Evolutionary conservation across 108 stramenopile species (phyloP).

Genomic region (Pseudonitzschia pungens): DNA sequence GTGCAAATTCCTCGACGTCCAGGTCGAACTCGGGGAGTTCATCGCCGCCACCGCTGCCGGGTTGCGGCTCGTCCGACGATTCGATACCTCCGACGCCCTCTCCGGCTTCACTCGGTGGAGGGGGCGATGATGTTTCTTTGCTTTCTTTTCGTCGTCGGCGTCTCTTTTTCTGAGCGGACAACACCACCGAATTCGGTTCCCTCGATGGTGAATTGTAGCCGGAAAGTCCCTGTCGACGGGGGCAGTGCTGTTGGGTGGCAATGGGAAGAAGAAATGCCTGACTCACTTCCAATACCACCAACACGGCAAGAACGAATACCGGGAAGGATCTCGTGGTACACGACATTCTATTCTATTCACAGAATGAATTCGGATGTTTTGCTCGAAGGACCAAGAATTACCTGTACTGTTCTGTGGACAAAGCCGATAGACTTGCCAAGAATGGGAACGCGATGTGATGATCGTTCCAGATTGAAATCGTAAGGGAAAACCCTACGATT

Average conservation of each 20-base stretch:
- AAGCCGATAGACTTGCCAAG: too few relatives aligned
- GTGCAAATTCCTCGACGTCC: slow-evolving; percentile 47
- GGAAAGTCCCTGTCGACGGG: neutral
- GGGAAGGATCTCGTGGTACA: slow-evolving; percentile 6
- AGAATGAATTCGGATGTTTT: too few relatives aligned
- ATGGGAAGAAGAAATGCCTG: slow-evolving; percentile 1
- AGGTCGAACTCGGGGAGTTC: slow-evolving; percentile 82
- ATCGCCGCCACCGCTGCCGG: neutral
- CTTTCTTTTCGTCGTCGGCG: slow-evolving; percentile 37
- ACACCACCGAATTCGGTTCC: neutral
- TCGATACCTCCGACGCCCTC: neutral
- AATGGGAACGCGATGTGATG: too few relatives aligned
- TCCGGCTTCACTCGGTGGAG: neutral
- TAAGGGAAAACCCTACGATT: too few relatives aligned
- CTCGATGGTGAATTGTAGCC: neutral
- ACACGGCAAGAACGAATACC: neutral
- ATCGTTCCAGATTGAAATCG: too few relatives aligned
- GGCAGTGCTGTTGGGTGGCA: neutral
- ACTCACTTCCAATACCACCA: neutral
- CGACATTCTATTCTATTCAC: too few relatives aligned
- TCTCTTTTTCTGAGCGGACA: slow-evolving; percentile 31
- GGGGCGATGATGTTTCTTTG: neutral
- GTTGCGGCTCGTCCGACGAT: neutral
- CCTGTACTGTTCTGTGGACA: too few relatives aligned
- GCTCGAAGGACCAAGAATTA: too few relatives aligned